A percentile compares a stretch with the other conserved stretches of the same genome.
Evolutionary conservation across 2,329 filamentous ascomycete species (phyloP).

Genomic region (Aspergillus sp.): DNA sequence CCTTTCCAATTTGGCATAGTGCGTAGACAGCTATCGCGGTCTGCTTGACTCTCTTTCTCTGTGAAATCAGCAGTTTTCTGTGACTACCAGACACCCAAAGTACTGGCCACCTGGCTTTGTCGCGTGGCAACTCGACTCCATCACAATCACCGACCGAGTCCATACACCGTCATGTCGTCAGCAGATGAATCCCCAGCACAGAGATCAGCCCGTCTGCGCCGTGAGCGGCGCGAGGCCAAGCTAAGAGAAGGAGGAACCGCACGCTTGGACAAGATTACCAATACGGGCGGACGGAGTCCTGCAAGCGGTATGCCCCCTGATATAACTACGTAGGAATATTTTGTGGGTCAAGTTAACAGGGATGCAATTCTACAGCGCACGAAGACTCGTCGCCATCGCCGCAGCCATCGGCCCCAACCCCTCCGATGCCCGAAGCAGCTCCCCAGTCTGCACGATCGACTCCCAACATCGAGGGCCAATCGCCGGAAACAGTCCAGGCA

Average conservation of each 20-base stretch:
- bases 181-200: conserved; percentile 39
- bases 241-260: conserved; percentile 49
- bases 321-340: too few relatives aligned
- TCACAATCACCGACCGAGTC: neutral
- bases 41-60: too few relatives aligned
- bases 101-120: neutral
- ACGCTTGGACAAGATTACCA: conserved; percentile 53
- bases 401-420: conserved; percentile 13
- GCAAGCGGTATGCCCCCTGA: conserved; percentile 25
- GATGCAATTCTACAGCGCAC: conserved; percentile 11
- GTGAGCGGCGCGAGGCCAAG: conserved; percentile 56
- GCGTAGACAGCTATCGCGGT: too few relatives aligned
- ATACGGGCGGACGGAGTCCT: conserved; percentile 45
- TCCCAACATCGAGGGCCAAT: conserved; percentile 16
- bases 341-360: neutral
- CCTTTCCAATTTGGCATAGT: too few relatives aligned
- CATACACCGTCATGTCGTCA: conserved; percentile 20
- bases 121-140: neutral
- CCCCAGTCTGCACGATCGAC: conserved; percentile 9
- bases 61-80: too few relatives aligned
- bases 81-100: neutral
- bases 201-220: conserved; percentile 49
- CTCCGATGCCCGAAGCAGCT: conserved; percentile 6
- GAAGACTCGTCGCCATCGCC: conserved; percentile 22
- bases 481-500: conserved; percentile 25